Evolutionary conservation across 495 filamentous ascomycete genomes (phyloP).

Genomic region (Acidomyces sp.): DNA sequence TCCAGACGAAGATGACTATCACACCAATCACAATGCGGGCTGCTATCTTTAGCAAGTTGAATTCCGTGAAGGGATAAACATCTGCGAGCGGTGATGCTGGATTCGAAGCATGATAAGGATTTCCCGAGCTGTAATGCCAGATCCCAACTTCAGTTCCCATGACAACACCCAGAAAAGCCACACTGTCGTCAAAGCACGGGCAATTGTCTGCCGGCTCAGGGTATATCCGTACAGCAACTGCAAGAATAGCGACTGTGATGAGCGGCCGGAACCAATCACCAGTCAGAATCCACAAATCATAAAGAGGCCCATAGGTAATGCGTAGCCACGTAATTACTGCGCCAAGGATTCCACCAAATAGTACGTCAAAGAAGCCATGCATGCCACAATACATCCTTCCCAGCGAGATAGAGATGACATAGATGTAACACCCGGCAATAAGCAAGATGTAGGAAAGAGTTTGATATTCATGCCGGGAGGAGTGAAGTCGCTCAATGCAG

Average conservation of each 20-base stretch:
- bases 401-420: conserved; percentile 77
- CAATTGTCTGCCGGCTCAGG: conserved; percentile 95
- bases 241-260: conserved; percentile 47
- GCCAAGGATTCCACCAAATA: conserved; percentile 64
- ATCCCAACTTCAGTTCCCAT: conserved; percentile 66
- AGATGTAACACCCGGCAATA: conserved; percentile 42
- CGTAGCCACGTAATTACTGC: conserved; percentile 54
- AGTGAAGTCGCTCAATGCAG: conserved; percentile 51
- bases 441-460: conserved; percentile 18
- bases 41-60: conserved; percentile 44
- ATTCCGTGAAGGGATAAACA: conserved; percentile 39
- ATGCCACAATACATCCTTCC: conserved; percentile 94
- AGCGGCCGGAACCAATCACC: conserved; percentile 45
- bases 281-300: conserved; percentile 53
- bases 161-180: conserved; percentile 80
- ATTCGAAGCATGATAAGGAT: too few species aligned
- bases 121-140: conserved; percentile 57
- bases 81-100: background rate
- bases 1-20: conserved; percentile 72
- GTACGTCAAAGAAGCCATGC: conserved; percentile 90
- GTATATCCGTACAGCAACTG: conserved; percentile 72
- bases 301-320: conserved; percentile 50
- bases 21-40: conserved; percentile 67
- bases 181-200: conserved; percentile 93
- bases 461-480: conserved; percentile 45